Evolutionary conservation across 2,329 filamentous ascomycete species (phyloP).

Genomic region (Xylaria multiplex): DNA sequence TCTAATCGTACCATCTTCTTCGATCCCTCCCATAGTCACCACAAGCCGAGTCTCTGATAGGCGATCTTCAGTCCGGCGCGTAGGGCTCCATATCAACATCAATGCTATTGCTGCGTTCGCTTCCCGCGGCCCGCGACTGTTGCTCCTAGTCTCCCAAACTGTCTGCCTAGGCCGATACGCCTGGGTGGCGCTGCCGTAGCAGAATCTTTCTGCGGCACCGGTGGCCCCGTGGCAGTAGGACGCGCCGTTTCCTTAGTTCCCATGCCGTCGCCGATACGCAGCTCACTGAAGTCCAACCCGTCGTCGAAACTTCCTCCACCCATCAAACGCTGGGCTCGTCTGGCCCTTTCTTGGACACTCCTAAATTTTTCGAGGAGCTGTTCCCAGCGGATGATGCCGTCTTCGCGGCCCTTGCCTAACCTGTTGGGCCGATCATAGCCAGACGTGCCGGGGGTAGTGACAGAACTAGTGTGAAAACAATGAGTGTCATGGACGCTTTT

Average conservation of each 20-base stretch:
- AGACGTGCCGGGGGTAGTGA: slow-evolving; percentile 60
- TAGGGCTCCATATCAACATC: slow-evolving; percentile 13
- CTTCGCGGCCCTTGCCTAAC: slow-evolving; percentile 79
- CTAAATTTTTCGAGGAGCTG: slow-evolving; percentile 96
- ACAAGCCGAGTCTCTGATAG: not conserved
- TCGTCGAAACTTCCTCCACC: slow-evolving; percentile 63
- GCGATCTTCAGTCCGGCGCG: not conserved
- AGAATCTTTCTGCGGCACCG: slow-evolving; percentile 62
- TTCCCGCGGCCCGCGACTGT: slow-evolving; percentile 73
- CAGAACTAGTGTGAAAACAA: slow-evolving; percentile 53
- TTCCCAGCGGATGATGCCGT: slow-evolving; percentile 86
- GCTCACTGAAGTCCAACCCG: slow-evolving; percentile 55
- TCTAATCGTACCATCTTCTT: slow-evolving; percentile 16
- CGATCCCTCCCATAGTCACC: not conserved
- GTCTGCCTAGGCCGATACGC: slow-evolving; percentile 70
- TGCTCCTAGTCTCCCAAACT: slow-evolving; percentile 76
- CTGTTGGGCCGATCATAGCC: slow-evolving; percentile 79
- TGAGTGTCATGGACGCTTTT: slow-evolving; percentile 52
- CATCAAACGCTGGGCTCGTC: slow-evolving; percentile 72
- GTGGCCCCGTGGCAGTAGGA: slow-evolving; percentile 48
- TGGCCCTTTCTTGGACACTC: slow-evolving; percentile 85
- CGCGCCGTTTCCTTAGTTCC: slow-evolving; percentile 53
- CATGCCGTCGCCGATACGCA: slow-evolving; percentile 55
- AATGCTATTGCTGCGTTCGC: slow-evolving; percentile 55
- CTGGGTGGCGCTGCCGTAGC: slow-evolving; percentile 62